Percentiles rank a stretch among this genome's conserved stretches.
phyloP scores from a whole-genome alignment of 768 basidiomycete genomes.

The Nevesoporus exiguus region DNA sequence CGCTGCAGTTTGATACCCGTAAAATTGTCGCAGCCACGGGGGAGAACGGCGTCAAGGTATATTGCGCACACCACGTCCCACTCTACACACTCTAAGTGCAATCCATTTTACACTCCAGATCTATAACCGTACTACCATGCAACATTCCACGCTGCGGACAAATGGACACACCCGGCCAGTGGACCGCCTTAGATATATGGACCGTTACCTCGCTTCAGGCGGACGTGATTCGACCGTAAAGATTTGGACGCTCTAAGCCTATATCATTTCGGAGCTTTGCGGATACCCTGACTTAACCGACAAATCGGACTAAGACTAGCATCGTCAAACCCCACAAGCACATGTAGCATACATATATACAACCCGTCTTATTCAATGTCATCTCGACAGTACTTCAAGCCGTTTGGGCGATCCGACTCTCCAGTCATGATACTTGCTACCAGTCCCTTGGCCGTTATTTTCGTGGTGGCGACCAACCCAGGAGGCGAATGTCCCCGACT shows the following conservation, averaged over 20 bases:
- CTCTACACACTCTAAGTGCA: not conserved
- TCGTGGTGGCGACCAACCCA: not conserved
- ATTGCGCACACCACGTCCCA: constrained; percentile 5
- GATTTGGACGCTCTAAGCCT: constrained; percentile 82
- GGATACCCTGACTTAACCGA: constrained; percentile 16
- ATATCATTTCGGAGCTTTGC: constrained; percentile 2
- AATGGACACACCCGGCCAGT: constrained; percentile 94
- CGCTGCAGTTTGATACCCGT: constrained; percentile 90
- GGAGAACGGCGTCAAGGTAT: constrained; percentile 89
- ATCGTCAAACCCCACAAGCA: constrained; percentile 19
- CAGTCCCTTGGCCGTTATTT: too few relatives aligned
- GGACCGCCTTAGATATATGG: constrained; percentile 91
- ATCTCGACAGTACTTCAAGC: not conserved
- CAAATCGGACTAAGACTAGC: constrained; percentile 17
- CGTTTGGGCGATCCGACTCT: not conserved
- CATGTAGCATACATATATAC: constrained; percentile 28
- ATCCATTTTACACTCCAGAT: constrained; percentile 45
- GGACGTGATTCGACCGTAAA: constrained; percentile 84
- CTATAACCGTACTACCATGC: constrained; percentile 92
- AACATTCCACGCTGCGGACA: constrained; percentile 76
- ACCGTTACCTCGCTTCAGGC: constrained; percentile 89
- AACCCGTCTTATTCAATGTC: constrained; percentile 9
- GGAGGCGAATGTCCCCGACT: too few relatives aligned
- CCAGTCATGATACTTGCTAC: not conserved
- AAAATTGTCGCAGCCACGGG: constrained; percentile 92